Base-by-base conservation (phyloP, 331 rosid species). In the Telfairia occidentalis region DNA sequence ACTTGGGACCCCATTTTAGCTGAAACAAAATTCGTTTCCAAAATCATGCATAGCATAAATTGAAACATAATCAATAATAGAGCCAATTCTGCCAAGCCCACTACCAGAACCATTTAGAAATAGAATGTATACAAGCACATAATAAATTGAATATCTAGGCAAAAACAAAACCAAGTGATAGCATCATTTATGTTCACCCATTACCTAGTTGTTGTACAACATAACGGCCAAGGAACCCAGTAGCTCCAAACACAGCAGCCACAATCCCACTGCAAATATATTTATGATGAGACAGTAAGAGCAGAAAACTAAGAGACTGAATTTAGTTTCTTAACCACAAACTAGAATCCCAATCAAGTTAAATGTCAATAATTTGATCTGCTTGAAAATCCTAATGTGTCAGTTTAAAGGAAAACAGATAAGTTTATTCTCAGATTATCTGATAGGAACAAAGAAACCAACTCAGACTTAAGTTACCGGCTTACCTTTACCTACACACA, bases 151-250 rank as follows among this genome's bases (percentile, higher is more conserved):
- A 53, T 37, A 50, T 73, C 11, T 13, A 32, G 28, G 45, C 8
- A 29, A 50, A 46, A 26, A 6, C 9, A 30, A 50, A 30, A 16
- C 1, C n/a, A 9, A 71, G 48, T 19, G 64, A 9, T 30, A 50
- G 48, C 12, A 73, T 12, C 64, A 73, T 73, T 52, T 73, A 55
- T 50, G 54, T 49, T 63, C 74, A 48, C 58, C 35, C 13, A 83
- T 82, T 82, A 95, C 99, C 99, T 69, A 95, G 93, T 83, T 92
- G 96, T 67, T 95, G 99, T 35, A 95, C 99, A 80, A 92, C 88
- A 92, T 95, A 92, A 46, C 99, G 99, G 71, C 99, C 99, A 75
- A 95, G 91, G 87, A 95, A 95, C 59, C 99, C 99, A 37, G 99
- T 95, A 0, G 99, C 94, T 78, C 99, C 99, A 75, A 95, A 95